phyloP scores from a whole-genome alignment of 495 filamentous ascomycete species.

The Aspergillus bridgeri region DNA sequence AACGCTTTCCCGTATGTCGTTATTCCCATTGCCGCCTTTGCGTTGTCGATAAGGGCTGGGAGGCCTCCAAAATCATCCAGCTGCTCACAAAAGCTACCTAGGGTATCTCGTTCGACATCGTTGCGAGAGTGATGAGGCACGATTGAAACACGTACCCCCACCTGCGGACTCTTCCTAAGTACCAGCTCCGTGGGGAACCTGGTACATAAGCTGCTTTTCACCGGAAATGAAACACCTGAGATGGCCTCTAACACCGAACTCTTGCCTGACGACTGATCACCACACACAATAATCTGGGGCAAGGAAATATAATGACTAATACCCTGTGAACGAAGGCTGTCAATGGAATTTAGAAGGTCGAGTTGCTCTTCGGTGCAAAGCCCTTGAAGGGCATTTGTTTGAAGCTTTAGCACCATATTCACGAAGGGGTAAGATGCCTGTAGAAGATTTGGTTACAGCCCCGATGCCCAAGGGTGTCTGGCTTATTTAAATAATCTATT shows the following conservation, averaged over 20 bases:
- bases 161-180: slow-evolving; percentile 39
- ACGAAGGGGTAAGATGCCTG: too few species aligned
- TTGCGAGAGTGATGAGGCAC: slow-evolving; percentile 29
- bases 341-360: too few species aligned
- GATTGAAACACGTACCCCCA: slow-evolving; percentile 35
- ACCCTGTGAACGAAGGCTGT: too few species aligned
- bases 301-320: too few species aligned
- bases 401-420: too few species aligned
- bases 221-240: slow-evolving; percentile 58
- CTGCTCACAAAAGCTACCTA: slow-evolving; percentile 32
- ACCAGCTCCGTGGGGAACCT: slow-evolving; percentile 58
- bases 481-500: too few species aligned
- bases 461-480: too few species aligned
- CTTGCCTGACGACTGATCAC: slow-evolving; percentile 31
- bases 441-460: too few species aligned
- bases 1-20: slow-evolving; percentile 34
- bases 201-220: slow-evolving; percentile 51
- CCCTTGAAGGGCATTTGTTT: too few species aligned
- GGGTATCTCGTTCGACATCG: slow-evolving; percentile 19
- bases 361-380: too few species aligned
- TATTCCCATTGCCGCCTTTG: slow-evolving; percentile 53
- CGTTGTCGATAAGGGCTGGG: slow-evolving; percentile 43
- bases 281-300: too few species aligned
- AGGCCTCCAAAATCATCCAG: slow-evolving; percentile 37
- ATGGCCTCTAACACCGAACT: slow-evolving; percentile 65